Base-by-base conservation (phyloP, 176 grass and related monocot species). In the Miscanthus lutarioriparius region DNA sequence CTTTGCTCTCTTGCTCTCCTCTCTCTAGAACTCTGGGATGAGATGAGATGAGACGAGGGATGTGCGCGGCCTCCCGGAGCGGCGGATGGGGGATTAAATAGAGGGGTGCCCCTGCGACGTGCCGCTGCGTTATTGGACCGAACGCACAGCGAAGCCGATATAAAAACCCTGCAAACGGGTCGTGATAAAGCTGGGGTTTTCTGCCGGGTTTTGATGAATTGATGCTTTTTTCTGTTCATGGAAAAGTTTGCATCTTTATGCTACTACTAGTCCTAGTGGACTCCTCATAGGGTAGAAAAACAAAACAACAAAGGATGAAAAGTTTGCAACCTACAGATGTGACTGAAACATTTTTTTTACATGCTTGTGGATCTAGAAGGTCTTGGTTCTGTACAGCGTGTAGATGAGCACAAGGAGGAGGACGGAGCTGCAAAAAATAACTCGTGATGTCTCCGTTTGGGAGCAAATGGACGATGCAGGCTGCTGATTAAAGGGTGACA, bases 161-260 rank as follows among this genome's bases (percentile, higher is more conserved):
- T 1, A 39, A 79, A 40, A 64, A 72, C 20, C 41, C n/a, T n/a
- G n/a, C n/a, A n/a, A n/a, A n/a, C n/a, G n/a, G 43, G 10, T 0
- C 3, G 13, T 23, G 22, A 44, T 44, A 44, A 44, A 44, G 43
- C 10, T 11, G 20, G 54, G 16, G 62, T 69, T 83, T 82, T 38
- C 64, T 63, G 79, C 64, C 72, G 48, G 48, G 23, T 72, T 72
- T 15, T 76, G 38, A 70, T 62, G 27, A 37, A n/a, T n/a, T n/a
- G n/a, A n/a, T n/a, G n/a, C 10, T 25, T 63, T 6, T 49, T 20
- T 19, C 16, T 67, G 15, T 35, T 25, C 6, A 37, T 0, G 28
- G 4, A 26, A 27, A 81, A 63, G 54, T 14, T 37, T 66, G 12
- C 9, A 43, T 40, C 37, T 11, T 30, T 30, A 30, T 30, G 30